Evolutionary conservation across 176 grass and related monocot genomes (phyloP), one percentile per base, ranked within the genome.

Genomic region (Otatea glauca): DNA sequence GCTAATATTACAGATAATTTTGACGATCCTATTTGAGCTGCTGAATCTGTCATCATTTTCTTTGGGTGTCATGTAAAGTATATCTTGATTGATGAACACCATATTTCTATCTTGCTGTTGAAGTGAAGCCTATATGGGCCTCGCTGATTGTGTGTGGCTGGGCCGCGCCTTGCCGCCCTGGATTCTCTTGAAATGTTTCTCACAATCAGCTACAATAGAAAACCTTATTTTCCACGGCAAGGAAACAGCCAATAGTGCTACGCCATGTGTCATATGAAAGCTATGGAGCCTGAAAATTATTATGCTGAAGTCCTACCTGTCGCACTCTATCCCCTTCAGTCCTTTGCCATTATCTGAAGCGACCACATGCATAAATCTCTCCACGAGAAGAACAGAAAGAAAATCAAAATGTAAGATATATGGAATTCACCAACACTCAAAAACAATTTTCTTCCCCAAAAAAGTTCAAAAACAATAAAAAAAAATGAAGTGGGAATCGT

Each of bases 261-360:
- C 72, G 75, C 50, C 73, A 15, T 5, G 50, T 72, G 73, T 59
- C 67, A 12, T 60, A 39, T 78, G 72, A 83, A 90, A 82, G 72
- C 48, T 82, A 44, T 21, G 68, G n/a, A 29, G 17, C 16, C 60
- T 45, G 37, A 16, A 81, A 63, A 83, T 44, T 7, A 32, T 79
- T 25, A 68, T 39, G 65, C 35, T n/a, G 2, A 8, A 49, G 45
- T 74, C 68, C 50, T 79, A 20, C 49, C 74, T 55, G 74, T 78
- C 84, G 5, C 67, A 66, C 34, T 78, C 88, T 9, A 63, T 70
- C 83, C 45, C 56, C n/a, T 86, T 82, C 59, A 51, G 37, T 7
- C 21, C 48, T 66, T 89, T 5, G 79, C 66, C 65, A 79, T 78
- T 74, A 62, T 87, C 84, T 80, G 29, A 50, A 53, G 18, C 8